These are phyloP conservation scores for Mycena indigotica DNA, from an alignment of 768 basidiomycete species.

Conservation along the genomic window DNA sequence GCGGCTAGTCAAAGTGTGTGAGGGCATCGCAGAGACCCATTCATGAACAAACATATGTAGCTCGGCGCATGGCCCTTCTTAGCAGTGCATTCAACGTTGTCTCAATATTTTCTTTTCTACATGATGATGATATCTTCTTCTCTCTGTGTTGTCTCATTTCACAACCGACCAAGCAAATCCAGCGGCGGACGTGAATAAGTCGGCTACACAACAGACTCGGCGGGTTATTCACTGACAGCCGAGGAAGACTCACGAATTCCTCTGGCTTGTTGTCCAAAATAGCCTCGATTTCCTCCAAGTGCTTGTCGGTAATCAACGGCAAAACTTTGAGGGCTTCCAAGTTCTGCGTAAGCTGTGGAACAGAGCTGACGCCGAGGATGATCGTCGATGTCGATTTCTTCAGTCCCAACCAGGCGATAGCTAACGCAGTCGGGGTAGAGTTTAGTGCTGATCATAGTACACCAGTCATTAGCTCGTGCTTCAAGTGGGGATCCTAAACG, in stretches of 20 bases:
- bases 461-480: no score
- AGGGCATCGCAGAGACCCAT: no score
- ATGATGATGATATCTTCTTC: neutral
- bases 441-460: slow-evolving; percentile 47
- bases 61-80: no score
- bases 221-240: neutral
- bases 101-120: neutral
- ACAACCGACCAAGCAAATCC: neutral
- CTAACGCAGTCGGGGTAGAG: slow-evolving; percentile 62
- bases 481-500: slow-evolving; percentile 19
- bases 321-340: slow-evolving; percentile 71
- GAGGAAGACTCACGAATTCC: slow-evolving; percentile 35
- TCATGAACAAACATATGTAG: no score
- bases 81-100: neutral
- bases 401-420: slow-evolving; percentile 74
- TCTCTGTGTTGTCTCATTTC: neutral
- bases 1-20: no score
- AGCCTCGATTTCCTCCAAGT: slow-evolving; percentile 66
- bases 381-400: slow-evolving; percentile 69
- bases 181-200: neutral
- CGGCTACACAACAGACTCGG: neutral
- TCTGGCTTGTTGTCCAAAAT: slow-evolving; percentile 60
- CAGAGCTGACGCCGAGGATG: slow-evolving; percentile 66
- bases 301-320: slow-evolving; percentile 68
- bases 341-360: slow-evolving; percentile 67